These are phyloP conservation scores for Allantophomopsis cytisporea DNA, from an alignment of 2,329 filamentous ascomycete species.

Conservation along the genomic window DNA sequence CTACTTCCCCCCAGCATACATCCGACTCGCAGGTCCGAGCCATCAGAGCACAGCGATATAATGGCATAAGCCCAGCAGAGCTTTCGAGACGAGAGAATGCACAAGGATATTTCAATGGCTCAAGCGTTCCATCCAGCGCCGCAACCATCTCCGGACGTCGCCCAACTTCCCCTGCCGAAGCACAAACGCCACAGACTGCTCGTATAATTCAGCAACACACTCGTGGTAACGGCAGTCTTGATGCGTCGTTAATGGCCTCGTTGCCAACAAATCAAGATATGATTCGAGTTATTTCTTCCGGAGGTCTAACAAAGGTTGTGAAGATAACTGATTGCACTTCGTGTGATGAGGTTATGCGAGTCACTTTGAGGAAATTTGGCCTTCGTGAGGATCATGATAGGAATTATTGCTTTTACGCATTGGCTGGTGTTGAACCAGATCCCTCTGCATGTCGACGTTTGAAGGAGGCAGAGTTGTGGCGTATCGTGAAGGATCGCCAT, in stretches of 20 bases:
- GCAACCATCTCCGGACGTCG: conserved; percentile 37
- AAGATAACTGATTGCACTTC: conserved; percentile 86
- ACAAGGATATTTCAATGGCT: conserved; percentile 37
- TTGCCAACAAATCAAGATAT: conserved; percentile 77
- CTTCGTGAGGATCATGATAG: conserved; percentile 82
- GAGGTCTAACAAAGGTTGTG: conserved; percentile 83
- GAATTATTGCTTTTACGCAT: conserved; percentile 93
- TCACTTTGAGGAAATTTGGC: conserved; percentile 76
- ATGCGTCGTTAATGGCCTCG: conserved; percentile 74
- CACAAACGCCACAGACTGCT: conserved; percentile 36
- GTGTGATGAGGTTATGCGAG: conserved; percentile 83
- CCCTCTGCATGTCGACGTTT: conserved; percentile 70
- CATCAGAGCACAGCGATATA: conserved; percentile 35
- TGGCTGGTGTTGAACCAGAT: conserved; percentile 75
- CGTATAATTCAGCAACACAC: conserved; percentile 55
- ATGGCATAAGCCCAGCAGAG: conserved; percentile 42
- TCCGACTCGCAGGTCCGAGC: conserved; percentile 12
- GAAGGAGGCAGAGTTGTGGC: conserved; percentile 77
- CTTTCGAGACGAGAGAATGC: conserved; percentile 31
- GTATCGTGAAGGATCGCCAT: conserved; percentile 76
- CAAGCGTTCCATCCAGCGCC: conserved; percentile 31
- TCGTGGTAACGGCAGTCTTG: conserved; percentile 70
- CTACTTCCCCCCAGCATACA: conserved; percentile 46
- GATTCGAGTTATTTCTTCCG: conserved; percentile 86
- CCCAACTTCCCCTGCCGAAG: conserved; percentile 48